Evolutionary conservation across 495 filamentous ascomycete genomes (phyloP), one percentile per base, ranked within the genome.

Genomic region (Podospora sp.): DNA sequence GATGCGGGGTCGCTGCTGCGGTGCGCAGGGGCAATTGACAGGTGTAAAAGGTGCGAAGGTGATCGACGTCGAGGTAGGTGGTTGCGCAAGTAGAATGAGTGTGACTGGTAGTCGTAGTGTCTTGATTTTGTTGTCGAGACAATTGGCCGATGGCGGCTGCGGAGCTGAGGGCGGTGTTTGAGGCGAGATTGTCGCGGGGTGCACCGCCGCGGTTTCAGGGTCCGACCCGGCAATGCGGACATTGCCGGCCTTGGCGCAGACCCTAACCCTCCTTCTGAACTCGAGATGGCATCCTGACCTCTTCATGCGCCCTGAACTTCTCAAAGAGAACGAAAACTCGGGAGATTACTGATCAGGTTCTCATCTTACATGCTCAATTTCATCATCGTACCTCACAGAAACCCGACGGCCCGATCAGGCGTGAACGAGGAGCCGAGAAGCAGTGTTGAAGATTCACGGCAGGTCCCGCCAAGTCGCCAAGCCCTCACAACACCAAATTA

Each of bases 161-260:
- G 56, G 53, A 18, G 56, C 27, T 21, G 26, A 8, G 56, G 25
- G 6, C 1, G 25, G 29, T 60, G 57, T 14, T n/a, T 33, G 57
- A n/a, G 11, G 57, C 18, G 27, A 22, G 57, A 60, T 60, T 35
- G 57, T 60, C 57, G 57, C 26, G 14, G 29, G 20, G 14, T 16
- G 9, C 57, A 25, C 5, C 40, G 5, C 40, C 25, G 57, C 57
- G 5, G 57, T 60, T 60, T 60, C 57, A 60, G 57, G 29, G 57
- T 60, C 29, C 29, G 26, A 36, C 26, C 25, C n/a, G 20, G 29
- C n/a, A 18, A 33, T 20, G 26, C 57, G 29, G 57, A 60, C 57
- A 35, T 36, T 60, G 57, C 57, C 57, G 57, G 9, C 26, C 26
- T 29, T 29, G 25, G 57, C 25, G 26, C 57, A 27, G 20, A 27